Evolutionary conservation across 2,329 filamentous ascomycete species (phyloP).

Genomic region (Aspergillus aculeatus): DNA sequence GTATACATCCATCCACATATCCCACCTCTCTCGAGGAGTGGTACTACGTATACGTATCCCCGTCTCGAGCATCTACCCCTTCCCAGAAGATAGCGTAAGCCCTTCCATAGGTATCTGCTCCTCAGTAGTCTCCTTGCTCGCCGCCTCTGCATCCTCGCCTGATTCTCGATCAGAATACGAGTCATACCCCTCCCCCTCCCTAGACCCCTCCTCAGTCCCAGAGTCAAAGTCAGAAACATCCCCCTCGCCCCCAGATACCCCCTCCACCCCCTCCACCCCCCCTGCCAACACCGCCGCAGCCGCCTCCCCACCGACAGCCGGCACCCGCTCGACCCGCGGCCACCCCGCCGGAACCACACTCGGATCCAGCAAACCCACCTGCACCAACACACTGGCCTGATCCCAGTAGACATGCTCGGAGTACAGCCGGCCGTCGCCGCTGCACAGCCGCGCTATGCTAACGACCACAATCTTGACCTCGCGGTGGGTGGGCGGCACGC

Average conservation of each 20-base stretch:
- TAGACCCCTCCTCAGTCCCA: no score
- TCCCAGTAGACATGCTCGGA: conserved; percentile 11
- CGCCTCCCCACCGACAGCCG: neutral
- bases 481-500: conserved; percentile 1
- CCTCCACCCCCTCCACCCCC: neutral
- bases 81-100: neutral
- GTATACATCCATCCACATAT: no score
- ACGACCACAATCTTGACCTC: neutral
- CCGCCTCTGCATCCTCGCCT: neutral
- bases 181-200: no score
- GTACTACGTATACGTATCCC: no score
- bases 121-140: neutral
- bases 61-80: neutral
- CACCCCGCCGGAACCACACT: neutral
- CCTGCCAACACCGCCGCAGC: neutral
- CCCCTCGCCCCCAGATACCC: neutral
- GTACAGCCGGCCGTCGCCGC: neutral
- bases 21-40: no score
- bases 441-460: neutral
- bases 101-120: neutral
- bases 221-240: neutral
- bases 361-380: conserved; percentile 7
- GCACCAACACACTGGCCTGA: conserved; percentile 8
- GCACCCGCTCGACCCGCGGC: neutral
- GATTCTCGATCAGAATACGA: neutral